Base-by-base conservation (phyloP, 108 stramenopile species). In the Pinguiococcus pyrenoidosus region DNA sequence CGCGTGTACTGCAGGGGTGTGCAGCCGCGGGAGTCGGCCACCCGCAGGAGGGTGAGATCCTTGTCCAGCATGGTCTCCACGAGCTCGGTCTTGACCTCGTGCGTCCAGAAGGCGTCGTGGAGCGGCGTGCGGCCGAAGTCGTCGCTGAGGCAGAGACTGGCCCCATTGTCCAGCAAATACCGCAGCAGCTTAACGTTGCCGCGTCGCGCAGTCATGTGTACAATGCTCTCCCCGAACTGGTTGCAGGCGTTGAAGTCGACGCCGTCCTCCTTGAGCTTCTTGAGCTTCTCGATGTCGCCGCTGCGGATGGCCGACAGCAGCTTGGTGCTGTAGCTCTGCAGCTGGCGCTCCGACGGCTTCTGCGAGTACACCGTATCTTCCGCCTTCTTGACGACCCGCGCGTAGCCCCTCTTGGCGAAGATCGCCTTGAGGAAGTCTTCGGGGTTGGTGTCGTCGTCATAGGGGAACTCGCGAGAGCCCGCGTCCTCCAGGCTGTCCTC, bases 181-280 rank as follows among this genome's bases (percentile, higher is more conserved):
- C 53, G 46, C 4, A 68, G 29, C 0, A 29, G 13, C 13, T 51
- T 49, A 16, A 22, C 40, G 38, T 44, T 16, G 4, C 27, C 24
- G 12, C 44, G 21, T n/a, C 51, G 18, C 44, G 27, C 4, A 49
- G 59, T 2, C 54, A 41, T 27, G 59, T 43, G 51, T 42, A 59
- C 22, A 18, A 56, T 5, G 4, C 30, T 33, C 21, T 57, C 56
- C n/a, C 59, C 59, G 36, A 48, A 65, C 37, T 79, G 75, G 52
- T 91, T 91, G 71, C 82, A 86, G 4, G 86, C 82, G 53, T 83
- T 83, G 41, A 83, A 81, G 21, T 59, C 54, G 21, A 85, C 43
- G 8, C 86, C 86, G 24, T 62, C 59, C 27, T 43, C 39, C 20
- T 83, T 59, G 56, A 91, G 67, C 29, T 44, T 51, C 17, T 44